Conservation (phyloP, 176 grass and related monocot species). For the Zea luxurians region DNA sequence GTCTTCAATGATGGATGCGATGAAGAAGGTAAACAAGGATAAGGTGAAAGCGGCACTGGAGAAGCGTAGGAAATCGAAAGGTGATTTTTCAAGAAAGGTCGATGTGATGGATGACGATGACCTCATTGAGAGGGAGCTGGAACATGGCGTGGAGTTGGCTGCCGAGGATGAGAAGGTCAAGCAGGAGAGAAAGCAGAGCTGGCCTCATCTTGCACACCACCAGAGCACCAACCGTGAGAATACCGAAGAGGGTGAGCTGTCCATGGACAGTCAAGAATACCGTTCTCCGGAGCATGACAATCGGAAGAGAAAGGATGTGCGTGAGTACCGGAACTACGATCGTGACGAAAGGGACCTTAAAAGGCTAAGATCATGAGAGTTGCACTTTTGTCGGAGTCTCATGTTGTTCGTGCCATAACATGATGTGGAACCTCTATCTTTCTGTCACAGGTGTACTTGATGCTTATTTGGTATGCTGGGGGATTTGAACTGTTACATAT, state of each 20-base stretch:
- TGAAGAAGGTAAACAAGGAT: slow-evolving; percentile 60
- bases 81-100: slow-evolving; percentile 50
- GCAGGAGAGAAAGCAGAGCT: slow-evolving; percentile 42
- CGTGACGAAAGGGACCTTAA: slow-evolving; percentile 51
- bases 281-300: slow-evolving; percentile 39
- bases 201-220: slow-evolving; percentile 34
- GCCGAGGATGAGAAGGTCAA: slow-evolving; percentile 55
- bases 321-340: slow-evolving; percentile 41
- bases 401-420: not conserved
- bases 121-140: slow-evolving; percentile 78
- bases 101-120: slow-evolving; percentile 69
- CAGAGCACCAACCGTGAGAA: slow-evolving; percentile 36
- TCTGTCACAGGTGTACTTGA: no score
- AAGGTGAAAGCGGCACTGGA: slow-evolving; percentile 66
- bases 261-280: slow-evolving; percentile 51
- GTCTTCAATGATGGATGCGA: slow-evolving; percentile 51
- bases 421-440: not conserved
- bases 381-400: not conserved
- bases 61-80: slow-evolving; percentile 54
- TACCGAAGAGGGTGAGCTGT: slow-evolving; percentile 65
- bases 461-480: not conserved
- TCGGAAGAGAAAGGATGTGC: slow-evolving; percentile 49
- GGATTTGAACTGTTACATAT: slow-evolving; percentile 21
- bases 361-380: slow-evolving; percentile 44
- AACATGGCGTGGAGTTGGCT: slow-evolving; percentile 76